A percentile compares a stretch with the other conserved stretches of the same genome.
Evolutionary conservation across 2,329 filamentous ascomycete species (phyloP).

Genomic region (Monosporascus sp.): DNA sequence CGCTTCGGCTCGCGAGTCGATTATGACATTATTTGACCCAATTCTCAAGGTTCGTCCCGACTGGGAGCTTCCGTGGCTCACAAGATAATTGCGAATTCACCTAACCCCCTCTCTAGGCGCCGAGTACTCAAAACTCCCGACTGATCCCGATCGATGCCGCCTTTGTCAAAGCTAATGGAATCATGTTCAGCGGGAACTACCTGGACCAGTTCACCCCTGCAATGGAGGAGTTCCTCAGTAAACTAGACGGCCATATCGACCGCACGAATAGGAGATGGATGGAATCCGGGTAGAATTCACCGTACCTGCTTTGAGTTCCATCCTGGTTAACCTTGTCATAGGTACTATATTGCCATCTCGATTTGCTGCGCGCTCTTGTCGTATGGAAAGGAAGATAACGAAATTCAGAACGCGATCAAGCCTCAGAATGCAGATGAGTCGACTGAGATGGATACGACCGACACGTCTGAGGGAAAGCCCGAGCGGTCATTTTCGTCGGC

Average conservation of each 20-base stretch:
- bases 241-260: slow-evolving; percentile 54
- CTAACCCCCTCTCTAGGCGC: background rate
- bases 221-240: slow-evolving; percentile 42
- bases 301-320: background rate
- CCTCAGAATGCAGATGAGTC: slow-evolving; percentile 24
- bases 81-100: too few relatives aligned
- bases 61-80: too few relatives aligned
- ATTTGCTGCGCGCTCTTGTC: slow-evolving; percentile 48
- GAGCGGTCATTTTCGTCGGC: slow-evolving; percentile 17
- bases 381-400: slow-evolving; percentile 46
- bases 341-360: slow-evolving; percentile 51
- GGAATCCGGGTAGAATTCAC: slow-evolving; percentile 32
- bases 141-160: slow-evolving; percentile 47
- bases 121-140: slow-evolving; percentile 26
- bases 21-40: slow-evolving; percentile 64
- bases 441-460: slow-evolving; percentile 18
- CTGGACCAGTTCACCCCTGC: slow-evolving; percentile 41
- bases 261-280: slow-evolving; percentile 47
- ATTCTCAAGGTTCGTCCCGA: slow-evolving; percentile 32
- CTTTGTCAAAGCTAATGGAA: slow-evolving; percentile 60
- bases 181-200: slow-evolving; percentile 53
- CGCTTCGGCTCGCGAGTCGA: slow-evolving; percentile 60
- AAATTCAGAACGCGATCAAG: slow-evolving; percentile 37
- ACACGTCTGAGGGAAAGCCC: slow-evolving; percentile 5
- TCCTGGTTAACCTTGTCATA: slow-evolving; percentile 24